These are phyloP conservation scores for Tulasnella sp. DNA, from an alignment of 768 basidiomycete species.

Conservation along the genomic window DNA sequence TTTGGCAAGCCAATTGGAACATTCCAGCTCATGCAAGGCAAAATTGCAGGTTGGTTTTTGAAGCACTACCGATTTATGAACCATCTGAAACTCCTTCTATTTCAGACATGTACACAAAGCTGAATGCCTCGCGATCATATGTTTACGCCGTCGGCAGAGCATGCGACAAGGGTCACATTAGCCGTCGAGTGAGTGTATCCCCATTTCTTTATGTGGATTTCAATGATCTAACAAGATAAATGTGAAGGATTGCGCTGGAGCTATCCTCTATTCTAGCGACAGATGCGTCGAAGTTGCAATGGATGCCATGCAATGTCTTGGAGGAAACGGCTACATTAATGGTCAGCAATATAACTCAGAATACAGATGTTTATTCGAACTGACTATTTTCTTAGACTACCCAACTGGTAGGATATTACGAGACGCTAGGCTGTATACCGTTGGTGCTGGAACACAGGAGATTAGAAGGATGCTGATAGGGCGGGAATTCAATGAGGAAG, in stretches of 20 bases:
- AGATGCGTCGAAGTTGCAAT: conserved; percentile 80
- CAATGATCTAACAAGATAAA: not conserved
- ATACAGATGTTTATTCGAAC: not conserved
- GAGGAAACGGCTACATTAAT: conserved; percentile 94
- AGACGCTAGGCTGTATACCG: conserved; percentile 79
- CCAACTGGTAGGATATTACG: conserved; percentile 77
- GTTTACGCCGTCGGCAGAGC: conserved; percentile 88
- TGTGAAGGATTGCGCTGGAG: conserved; percentile 81
- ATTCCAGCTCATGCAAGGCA: conserved; percentile 83
- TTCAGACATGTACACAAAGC: conserved; percentile 86
- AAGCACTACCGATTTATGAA: conserved; percentile 43
- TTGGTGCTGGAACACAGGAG: conserved; percentile 96
- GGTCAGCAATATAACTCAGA: conserved; percentile 33
- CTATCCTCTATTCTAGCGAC: conserved; percentile 87
- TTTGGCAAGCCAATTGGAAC: conserved; percentile 78
- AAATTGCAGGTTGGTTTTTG: conserved; percentile 15
- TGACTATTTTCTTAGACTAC: conserved; percentile 47
- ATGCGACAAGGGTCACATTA: conserved; percentile 67
- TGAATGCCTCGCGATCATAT: conserved; percentile 78
- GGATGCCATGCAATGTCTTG: conserved; percentile 86
- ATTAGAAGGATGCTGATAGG: conserved; percentile 91
- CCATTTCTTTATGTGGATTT: not conserved
- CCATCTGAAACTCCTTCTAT: conserved; percentile 21
- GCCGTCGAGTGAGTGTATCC: conserved; percentile 47
- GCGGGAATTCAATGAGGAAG: conserved; percentile 72